Percentiles rank a stretch among this genome's conserved stretches.
Evolutionary conservation across 352 stramenopile species (phyloP).

Genomic region (Pythium sp.): DNA sequence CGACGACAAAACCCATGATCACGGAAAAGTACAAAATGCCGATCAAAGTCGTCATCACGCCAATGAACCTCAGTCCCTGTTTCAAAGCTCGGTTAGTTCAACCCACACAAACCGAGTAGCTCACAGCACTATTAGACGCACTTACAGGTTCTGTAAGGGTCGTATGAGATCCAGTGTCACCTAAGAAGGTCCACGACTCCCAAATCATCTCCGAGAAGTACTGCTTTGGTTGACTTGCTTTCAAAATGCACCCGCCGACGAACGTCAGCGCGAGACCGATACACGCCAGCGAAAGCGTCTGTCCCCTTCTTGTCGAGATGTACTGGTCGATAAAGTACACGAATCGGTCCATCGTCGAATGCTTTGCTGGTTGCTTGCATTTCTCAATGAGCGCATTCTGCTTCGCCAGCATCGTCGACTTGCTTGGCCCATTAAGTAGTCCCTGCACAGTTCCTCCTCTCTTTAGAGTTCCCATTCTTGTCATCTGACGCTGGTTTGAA

Average conservation of each 20-base stretch:
- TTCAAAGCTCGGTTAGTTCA: background rate
- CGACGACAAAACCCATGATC: conserved; percentile 89
- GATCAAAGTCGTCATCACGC: conserved; percentile 52
- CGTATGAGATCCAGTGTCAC: conserved; percentile 49
- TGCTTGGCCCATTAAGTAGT: conserved; percentile 5
- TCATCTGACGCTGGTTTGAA: background rate
- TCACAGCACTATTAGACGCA: background rate
- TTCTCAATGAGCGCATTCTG: conserved; percentile 21
- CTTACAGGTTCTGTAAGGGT: conserved; percentile 29
- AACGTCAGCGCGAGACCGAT: conserved; percentile 45
- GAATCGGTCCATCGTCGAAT: conserved; percentile 35
- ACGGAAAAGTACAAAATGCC: conserved; percentile 88
- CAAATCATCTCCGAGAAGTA: conserved; percentile 50
- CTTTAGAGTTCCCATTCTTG: conserved; percentile 6
- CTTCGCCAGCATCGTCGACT: conserved; percentile 9
- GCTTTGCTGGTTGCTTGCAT: conserved; percentile 18
- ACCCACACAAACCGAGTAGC: no score
- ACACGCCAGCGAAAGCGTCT: conserved; percentile 43
- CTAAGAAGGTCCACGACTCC: conserved; percentile 65
- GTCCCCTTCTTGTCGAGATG: conserved; percentile 56
- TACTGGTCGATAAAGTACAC: conserved; percentile 61
- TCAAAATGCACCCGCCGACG: conserved; percentile 41
- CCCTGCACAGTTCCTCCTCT: background rate
- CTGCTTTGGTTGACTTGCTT: conserved; percentile 24
- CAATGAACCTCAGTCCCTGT: conserved; percentile 54